These are phyloP conservation scores for Phytophthora rubi DNA, from an alignment of 352 stramenopile species.

Conservation along the genomic window DNA sequence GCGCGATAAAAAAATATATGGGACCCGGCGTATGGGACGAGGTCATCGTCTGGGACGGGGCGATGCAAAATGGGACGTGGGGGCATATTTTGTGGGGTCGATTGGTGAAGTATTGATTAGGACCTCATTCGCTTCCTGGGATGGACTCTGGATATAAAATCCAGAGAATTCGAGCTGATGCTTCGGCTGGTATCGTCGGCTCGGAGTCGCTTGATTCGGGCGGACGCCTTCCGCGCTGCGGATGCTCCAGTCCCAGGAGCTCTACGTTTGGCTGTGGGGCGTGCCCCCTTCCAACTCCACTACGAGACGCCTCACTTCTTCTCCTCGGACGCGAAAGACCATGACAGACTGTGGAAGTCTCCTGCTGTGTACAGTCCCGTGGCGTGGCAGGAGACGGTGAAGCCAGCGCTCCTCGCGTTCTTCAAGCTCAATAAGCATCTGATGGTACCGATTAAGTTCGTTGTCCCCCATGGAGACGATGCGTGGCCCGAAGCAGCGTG, in stretches of 20 bases:
- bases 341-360: background rate
- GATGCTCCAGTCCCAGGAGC: background rate
- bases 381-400: conserved; percentile 6
- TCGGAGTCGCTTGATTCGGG: background rate
- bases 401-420: background rate
- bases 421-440: conserved; percentile 1
- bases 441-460: conserved; percentile 1
- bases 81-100: no score
- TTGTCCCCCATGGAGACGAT: background rate
- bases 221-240: background rate
- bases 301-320: background rate
- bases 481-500: conserved; percentile 9
- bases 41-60: no score
- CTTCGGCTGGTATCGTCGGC: background rate
- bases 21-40: no score
- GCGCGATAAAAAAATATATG: no score
- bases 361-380: background rate
- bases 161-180: background rate
- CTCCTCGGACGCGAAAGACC: background rate
- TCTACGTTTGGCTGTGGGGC: background rate
- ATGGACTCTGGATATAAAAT: no score
- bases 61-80: no score
- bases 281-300: background rate
- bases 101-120: no score
- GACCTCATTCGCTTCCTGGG: no score